Evolutionary conservation across 768 basidiomycete species (phyloP), one percentile per base, ranked within the genome.

Genomic region (Floccularia luteovirens): DNA sequence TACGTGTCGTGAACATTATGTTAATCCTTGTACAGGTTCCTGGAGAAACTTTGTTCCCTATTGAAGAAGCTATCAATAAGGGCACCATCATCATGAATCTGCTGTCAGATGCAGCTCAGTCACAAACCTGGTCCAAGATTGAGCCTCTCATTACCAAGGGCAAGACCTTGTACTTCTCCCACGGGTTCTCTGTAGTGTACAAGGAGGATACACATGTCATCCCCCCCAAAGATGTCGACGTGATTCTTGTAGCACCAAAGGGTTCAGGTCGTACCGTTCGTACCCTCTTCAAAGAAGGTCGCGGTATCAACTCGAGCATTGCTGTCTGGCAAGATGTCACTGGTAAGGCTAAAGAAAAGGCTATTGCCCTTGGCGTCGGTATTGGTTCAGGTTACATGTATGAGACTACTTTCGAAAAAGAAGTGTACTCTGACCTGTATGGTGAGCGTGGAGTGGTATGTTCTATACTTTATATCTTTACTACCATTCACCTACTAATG

Each of bases 51-150:
- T 82, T 99, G 52, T 99, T 99, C 75, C 75, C 93, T 53, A 98
- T 99, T 52, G 90, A 98, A 53, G 93, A 98, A 63, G 96, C 96
- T 46, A 97, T 98, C 63, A 74, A 83, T 51, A 78, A 74, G 48
- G 96, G 96, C 31, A 96, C 94, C 16, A 93, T 98, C 75, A 88
- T 99, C 79, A 99, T 99, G 96, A 98, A 99, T 77, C 74, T 99
- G 39, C 81, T 99, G 50, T 98, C 94, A 32, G 96, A 99, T 55
- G 96, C 96, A 36, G 96, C 94, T n/a, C 96, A 99, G 70, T 92
- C 90, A 11, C 78, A 86, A 62, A 97, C 93, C 22, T 99, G 96
- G 96, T 71, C 84, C 27, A 68, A 74, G 39, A 51, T 99, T 53
- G 83, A 79, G 31, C 94, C 96, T 41, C 80, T 97, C 56, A 93